Evolutionary conservation across 225 moss, liverwort and hornwort species (phyloP).

Genomic region (Pseudisothecium myosuroides): DNA sequence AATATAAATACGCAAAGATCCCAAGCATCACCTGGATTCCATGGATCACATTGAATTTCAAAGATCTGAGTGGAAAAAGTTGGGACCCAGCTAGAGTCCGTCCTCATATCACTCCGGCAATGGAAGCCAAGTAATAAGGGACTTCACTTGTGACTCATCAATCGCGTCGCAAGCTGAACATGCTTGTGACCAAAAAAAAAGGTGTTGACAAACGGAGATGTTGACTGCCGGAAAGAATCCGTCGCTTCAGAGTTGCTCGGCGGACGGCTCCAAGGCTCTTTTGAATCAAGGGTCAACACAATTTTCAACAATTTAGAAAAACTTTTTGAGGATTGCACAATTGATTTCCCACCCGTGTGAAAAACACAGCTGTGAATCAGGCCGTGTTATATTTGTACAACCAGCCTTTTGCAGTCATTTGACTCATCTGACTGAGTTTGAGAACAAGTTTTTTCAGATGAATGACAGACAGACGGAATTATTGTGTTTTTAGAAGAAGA

Average conservation of each 20-base stretch:
- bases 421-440: neutral
- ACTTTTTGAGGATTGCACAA: neutral
- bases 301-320: neutral
- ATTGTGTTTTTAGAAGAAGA: neutral
- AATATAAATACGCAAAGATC: neutral
- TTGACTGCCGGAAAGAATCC: neutral
- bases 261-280: neutral
- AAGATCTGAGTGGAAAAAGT: neutral
- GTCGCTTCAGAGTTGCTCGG: neutral
- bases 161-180: neutral
- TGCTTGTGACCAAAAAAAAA: neutral
- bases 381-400: neutral
- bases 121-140: neutral
- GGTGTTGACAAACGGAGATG: neutral
- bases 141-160: neutral
- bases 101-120: neutral
- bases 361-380: neutral
- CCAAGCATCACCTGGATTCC: neutral
- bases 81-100: neutral
- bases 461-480: neutral
- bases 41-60: neutral
- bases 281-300: neutral
- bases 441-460: no score
- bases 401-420: neutral
- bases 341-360: no score